These are phyloP conservation scores for Pythium monospermum DNA, from an alignment of 352 stramenopile species.

Conservation along the genomic window DNA sequence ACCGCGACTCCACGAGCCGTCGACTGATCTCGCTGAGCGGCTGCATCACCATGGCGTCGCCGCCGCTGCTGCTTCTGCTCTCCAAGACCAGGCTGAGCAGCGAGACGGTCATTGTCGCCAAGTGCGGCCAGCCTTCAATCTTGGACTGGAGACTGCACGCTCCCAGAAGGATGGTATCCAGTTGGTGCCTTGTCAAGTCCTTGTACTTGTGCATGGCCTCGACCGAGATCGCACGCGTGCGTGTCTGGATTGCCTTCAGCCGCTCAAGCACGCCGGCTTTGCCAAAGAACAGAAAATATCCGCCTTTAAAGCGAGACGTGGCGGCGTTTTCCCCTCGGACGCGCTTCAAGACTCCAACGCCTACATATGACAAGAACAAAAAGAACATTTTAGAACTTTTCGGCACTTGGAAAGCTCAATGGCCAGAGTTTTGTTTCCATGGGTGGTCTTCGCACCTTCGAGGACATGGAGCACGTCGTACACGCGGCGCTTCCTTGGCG, in stretches of 20 bases:
- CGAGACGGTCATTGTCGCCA: conserved; percentile 44
- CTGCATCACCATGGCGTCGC: conserved; percentile 5
- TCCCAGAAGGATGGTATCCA: conserved; percentile 41
- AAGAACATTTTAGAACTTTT: too few species aligned
- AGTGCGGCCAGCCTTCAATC: conserved; percentile 44
- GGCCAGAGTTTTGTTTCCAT: too few species aligned
- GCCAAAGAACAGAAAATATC: conserved; percentile 54
- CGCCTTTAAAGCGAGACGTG: conserved; percentile 30
- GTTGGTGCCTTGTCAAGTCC: conserved; percentile 8
- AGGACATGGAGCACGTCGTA: conserved; percentile 78
- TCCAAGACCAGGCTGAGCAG: conserved; percentile 59
- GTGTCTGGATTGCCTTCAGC: conserved; percentile 27
- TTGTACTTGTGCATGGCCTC: background rate
- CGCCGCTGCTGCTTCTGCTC: too few species aligned
- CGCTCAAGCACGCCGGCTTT: conserved; percentile 32
- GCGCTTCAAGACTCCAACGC: conserved; percentile 58
- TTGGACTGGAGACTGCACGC: conserved; percentile 41
- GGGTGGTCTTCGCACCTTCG: conserved; percentile 66
- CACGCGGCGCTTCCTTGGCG: conserved; percentile 59
- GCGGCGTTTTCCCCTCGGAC: conserved; percentile 28
- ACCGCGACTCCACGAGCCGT: conserved; percentile 43
- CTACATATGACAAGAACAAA: too few species aligned
- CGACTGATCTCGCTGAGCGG: conserved; percentile 33
- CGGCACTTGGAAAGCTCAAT: too few species aligned
- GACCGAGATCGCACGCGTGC: conserved; percentile 5